Evolutionary conservation across 306 rosid genomes (phyloP), one percentile per base, ranked within the genome.

Genomic region (Quercus parvula): DNA sequence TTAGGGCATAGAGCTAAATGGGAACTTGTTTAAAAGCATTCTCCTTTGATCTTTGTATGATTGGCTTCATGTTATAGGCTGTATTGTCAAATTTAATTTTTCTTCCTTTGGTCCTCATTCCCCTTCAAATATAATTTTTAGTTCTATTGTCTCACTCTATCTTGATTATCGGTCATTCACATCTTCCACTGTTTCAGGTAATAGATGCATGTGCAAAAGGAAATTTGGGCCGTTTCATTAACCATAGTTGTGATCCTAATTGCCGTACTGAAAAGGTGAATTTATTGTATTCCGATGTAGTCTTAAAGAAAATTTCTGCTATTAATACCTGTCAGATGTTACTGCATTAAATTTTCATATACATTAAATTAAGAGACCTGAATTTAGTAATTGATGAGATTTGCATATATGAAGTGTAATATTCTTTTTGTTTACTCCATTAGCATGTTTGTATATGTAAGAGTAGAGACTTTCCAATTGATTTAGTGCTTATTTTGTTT

Each of bases 141-240:
- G 46, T 41, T 41, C 46, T 41, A 8, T 41, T 41, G 46, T 66
- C 38, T 9, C 78, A 15, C 20, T 76, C 44, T 3, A 49, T 67
- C 25, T 46, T 76, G 59, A 4, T 52, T 61, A 28, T 54, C 14
- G 6, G 3, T 28, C 20, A 73, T 81, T 88, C 15, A 78, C 75
- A 56, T 59, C 44, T 78, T 83, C 62, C 64, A 79, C 82, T 73
- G 81, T 79, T 87, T 63, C 93, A 96, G 99, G 98, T 96, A 63
- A 96, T 96, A 75, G 99, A 96, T 87, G 99, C 99, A 67, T 91
- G 97, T 80, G 92, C 94, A 70, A 96, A 96, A 87, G 99, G 99
- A 87, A 96, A 96, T 86, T 82, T 93, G 92, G 99, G 99, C 62
- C 98, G 99, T 64, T 96, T 91, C 90, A 96, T 96, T 82, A 96